phyloP scores from a whole-genome alignment of 73 alveolate genomes.

The Blepharisma japonicum region DNA sequence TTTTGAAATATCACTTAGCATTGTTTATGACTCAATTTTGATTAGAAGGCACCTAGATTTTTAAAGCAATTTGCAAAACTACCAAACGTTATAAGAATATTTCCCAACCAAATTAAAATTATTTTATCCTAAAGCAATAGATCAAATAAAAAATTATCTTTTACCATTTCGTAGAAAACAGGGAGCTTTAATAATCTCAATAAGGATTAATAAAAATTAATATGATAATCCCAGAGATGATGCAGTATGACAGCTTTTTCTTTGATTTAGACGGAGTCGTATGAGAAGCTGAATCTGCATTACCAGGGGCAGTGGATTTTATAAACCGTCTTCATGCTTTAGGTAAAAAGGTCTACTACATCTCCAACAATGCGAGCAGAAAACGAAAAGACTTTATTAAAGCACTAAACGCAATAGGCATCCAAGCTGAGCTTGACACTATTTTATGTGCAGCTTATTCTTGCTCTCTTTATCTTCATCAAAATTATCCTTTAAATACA shows the following conservation, averaged over 20 bases:
- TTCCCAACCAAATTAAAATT: too few species aligned
- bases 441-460: slow-evolving; percentile 21
- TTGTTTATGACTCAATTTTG: too few species aligned
- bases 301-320: not conserved
- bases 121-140: too few species aligned
- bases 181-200: too few species aligned
- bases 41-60: too few species aligned
- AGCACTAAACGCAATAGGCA: not conserved
- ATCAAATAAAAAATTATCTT: too few species aligned
- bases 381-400: not conserved
- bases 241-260: slow-evolving; percentile 25
- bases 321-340: not conserved
- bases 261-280: slow-evolving; percentile 29
- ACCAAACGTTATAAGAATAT: too few species aligned
- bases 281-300: slow-evolving; percentile 9
- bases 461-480: not conserved
- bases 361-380: slow-evolving; percentile 13
- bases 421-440: not conserved
- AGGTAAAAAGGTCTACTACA: not conserved
- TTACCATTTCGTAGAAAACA: too few species aligned
- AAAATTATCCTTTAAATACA: not conserved
- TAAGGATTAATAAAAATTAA: too few species aligned
- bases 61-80: too few species aligned
- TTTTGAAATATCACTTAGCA: too few species aligned
- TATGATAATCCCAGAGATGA: too few species aligned